phyloP scores from a whole-genome alignment of 495 filamentous ascomycete species.

The Cairneyella variabilis region DNA sequence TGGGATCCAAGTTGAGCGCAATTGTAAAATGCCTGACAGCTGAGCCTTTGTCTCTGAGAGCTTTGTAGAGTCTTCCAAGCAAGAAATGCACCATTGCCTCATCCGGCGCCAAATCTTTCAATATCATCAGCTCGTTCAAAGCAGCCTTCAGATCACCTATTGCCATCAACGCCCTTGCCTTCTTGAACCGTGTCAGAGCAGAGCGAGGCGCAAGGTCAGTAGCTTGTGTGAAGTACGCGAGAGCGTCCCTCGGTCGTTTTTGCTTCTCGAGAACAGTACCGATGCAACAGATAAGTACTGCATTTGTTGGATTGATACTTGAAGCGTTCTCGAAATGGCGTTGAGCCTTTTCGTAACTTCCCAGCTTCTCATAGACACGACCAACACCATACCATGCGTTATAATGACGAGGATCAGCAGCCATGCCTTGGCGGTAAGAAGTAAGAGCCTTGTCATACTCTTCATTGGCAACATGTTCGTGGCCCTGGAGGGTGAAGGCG shows the following conservation, averaged over 20 bases:
- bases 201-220: slow-evolving; percentile 76
- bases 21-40: slow-evolving; percentile 92
- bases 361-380: slow-evolving; percentile 88
- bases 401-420: slow-evolving; percentile 85
- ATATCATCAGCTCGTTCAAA: slow-evolving; percentile 69
- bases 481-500: slow-evolving; percentile 90
- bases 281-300: slow-evolving; percentile 85
- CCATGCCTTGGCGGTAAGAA: slow-evolving; percentile 77
- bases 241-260: slow-evolving; percentile 70
- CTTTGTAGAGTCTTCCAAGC: slow-evolving; percentile 83
- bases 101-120: slow-evolving; percentile 88
- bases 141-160: slow-evolving; percentile 68
- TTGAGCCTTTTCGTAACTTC: slow-evolving; percentile 85
- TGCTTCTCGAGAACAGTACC: slow-evolving; percentile 84
- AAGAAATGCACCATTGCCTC: slow-evolving; percentile 95
- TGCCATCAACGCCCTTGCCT: slow-evolving; percentile 80
- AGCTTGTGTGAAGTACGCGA: slow-evolving; percentile 76
- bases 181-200: slow-evolving; percentile 81
- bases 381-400: slow-evolving; percentile 97
- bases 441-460: slow-evolving; percentile 92
- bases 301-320: slow-evolving; percentile 85
- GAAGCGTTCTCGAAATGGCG: slow-evolving; percentile 85
- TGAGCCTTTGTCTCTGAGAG: slow-evolving; percentile 66
- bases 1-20: slow-evolving; percentile 92
- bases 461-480: slow-evolving; percentile 94